Percentiles rank a stretch among this genome's conserved stretches.
Evolutionary conservation across 768 basidiomycete genomes (phyloP).

Genomic region (Podaxis sp.): DNA sequence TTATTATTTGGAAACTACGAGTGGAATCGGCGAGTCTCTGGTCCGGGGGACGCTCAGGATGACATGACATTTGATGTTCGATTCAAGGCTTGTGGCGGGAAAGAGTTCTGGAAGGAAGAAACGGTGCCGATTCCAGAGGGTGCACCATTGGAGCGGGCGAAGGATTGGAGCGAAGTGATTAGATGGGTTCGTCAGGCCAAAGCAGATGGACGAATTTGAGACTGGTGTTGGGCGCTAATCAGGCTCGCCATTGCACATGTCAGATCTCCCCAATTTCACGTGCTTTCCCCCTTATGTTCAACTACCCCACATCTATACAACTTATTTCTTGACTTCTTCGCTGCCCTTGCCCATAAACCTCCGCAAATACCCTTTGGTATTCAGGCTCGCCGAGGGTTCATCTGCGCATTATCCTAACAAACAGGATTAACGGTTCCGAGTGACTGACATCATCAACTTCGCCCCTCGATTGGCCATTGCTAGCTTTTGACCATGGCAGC

Average conservation of each 20-base stretch:
- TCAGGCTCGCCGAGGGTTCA: not conserved
- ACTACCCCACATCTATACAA: not conserved
- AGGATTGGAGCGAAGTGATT: slow-evolving; percentile 60
- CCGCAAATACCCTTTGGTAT: not conserved
- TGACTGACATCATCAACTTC: not conserved
- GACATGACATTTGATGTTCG: slow-evolving; percentile 51
- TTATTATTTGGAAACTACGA: slow-evolving; percentile 73
- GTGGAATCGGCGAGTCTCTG: slow-evolving; percentile 66
- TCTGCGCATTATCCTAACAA: not conserved
- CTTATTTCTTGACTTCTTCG: not conserved
- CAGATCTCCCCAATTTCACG: not conserved
- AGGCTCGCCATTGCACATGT: not conserved
- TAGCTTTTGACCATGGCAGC: slow-evolving; percentile 22
- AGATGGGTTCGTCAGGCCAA: slow-evolving; percentile 32
- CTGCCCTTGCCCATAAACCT: not conserved
- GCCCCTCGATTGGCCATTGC: not conserved
- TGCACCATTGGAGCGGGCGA: slow-evolving; percentile 47
- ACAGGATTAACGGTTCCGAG: not conserved
- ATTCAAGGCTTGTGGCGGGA: slow-evolving; percentile 40
- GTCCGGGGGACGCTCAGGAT: slow-evolving; percentile 38
- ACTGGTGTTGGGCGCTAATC: not conserved
- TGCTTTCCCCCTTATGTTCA: not conserved
- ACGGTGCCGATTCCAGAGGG: slow-evolving; percentile 44
- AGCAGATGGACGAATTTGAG: slow-evolving; percentile 13
- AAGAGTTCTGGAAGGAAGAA: slow-evolving; percentile 56